Evolutionary conservation across 164 flowering plant genomes (phyloP).

Genomic region (Brasenia schreberi): DNA sequence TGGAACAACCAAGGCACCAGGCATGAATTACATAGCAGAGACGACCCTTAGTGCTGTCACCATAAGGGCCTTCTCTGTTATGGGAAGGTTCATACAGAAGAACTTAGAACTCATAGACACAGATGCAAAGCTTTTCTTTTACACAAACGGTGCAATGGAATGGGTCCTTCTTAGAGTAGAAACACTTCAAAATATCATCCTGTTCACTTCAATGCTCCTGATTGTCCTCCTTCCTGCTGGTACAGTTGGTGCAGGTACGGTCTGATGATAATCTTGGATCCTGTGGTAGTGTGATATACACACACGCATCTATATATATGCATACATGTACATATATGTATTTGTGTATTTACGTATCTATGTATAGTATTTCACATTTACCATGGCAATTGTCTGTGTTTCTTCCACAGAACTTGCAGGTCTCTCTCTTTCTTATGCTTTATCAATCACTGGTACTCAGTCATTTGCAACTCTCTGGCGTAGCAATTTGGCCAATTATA

Average conservation of each 20-base stretch:
- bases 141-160: conserved; percentile 61
- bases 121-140: conserved; percentile 61
- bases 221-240: conserved; percentile 52
- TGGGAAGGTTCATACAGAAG: conserved; percentile 34
- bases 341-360: not conserved
- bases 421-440: conserved; percentile 76
- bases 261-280: not conserved
- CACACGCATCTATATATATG: not conserved
- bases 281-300: not conserved
- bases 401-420: conserved; percentile 63
- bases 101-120: conserved; percentile 51
- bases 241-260: conserved; percentile 46
- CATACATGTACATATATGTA: too few relatives aligned
- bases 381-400: not conserved
- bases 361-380: not conserved
- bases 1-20: conserved; percentile 87
- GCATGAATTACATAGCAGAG: conserved; percentile 73
- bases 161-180: conserved; percentile 74
- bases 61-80: conserved; percentile 56
- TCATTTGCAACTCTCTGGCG: conserved; percentile 53
- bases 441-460: conserved; percentile 42
- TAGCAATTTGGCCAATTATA: conserved; percentile 53
- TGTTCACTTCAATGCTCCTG: conserved; percentile 49
- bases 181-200: conserved; percentile 51
- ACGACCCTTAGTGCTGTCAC: conserved; percentile 71